Conservation (phyloP, 1,284 basidiomycete genomes). For the Serendipita sp. region DNA sequence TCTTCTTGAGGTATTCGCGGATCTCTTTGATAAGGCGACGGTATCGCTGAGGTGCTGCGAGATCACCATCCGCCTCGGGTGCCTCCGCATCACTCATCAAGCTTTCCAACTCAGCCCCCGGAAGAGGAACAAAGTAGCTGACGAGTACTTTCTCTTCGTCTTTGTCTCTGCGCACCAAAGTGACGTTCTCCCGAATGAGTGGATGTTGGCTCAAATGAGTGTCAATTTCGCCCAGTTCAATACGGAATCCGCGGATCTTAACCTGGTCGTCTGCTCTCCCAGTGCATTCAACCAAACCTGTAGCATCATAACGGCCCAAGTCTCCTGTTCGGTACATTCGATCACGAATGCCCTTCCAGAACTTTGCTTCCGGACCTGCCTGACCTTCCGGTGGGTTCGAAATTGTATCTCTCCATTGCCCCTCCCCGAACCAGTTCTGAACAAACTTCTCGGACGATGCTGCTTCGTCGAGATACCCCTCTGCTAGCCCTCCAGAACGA, state of each 20-base stretch:
- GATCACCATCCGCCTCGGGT: conserved; percentile 38
- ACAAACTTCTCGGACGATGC: conserved; percentile 88
- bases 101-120: conserved; percentile 53
- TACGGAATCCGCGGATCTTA: conserved; percentile 98
- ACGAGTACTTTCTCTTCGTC: conserved; percentile 99
- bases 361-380: conserved; percentile 53
- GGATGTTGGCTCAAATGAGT: conserved; percentile 91
- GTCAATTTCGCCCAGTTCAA: conserved; percentile 98
- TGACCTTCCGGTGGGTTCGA: conserved; percentile 38
- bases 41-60: conserved; percentile 57
- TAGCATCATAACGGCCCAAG: conserved; percentile 85
- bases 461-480: conserved; percentile 82
- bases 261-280: conserved; percentile 98
- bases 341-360: conserved; percentile 97
- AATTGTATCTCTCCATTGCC: conserved; percentile 57
- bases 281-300: conserved; percentile 92
- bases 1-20: conserved; percentile 92
- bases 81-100: conserved; percentile 55
- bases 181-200: conserved; percentile 91
- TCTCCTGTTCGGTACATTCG: conserved; percentile 98
- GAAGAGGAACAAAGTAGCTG: conserved; percentile 92
- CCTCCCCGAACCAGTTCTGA: conserved; percentile 69
- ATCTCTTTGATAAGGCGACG: conserved; percentile 85
- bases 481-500: conserved; percentile 87
- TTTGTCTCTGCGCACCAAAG: conserved; percentile 92